Evolutionary conservation across 2,329 filamentous ascomycete genomes (phyloP), one percentile per base, ranked within the genome.

Genomic region (Ambrosiella beaveri): DNA sequence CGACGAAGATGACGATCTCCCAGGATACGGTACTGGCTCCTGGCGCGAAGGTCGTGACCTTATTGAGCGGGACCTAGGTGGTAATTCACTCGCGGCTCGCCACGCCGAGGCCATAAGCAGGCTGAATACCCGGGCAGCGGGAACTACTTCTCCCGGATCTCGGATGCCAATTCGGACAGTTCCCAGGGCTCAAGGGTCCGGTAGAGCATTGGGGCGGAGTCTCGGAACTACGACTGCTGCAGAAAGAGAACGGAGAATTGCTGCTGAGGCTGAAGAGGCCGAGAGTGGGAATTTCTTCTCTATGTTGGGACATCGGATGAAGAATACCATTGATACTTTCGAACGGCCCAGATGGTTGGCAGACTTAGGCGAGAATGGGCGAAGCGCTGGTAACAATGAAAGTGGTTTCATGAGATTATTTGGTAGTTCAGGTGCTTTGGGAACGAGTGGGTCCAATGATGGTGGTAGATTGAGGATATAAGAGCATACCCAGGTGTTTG

Each of bases 1-100:
- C 11, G 57, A 61, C 40, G 81, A 84, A 11, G 79, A 81, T 17
- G 81, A 82, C 35, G 80, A 79, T 54, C 73, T 76, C 6, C 74
- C 74, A 2, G 79, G 79, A 2, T 88, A 85, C 62, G 88, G 88
- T 12, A 82, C 84, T 0, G 88, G 87, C 1, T 85, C 84, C 1
- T 97, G 91, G 93, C 81, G 90, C 52, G 93, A 97, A 71, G 93
- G 93, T 2, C 80, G 88, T 55, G 85, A 90, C 54, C 77, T 98
- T 36, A 95, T 98, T 62, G 88, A 95, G 62, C 81, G 88, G 36
- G 93, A 97, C 67, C 70, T 90, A 7, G 81, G 83, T 61, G 84
- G 85, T 12, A 78, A 76, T 40, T 77, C 78, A 2, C 74, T 77
- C 47, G 70, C 76, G 54, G 71, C 75, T 60, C 72, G 76, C 54